Conservation (phyloP, 345 rosid genomes). For the Gossypium australe region DNA sequence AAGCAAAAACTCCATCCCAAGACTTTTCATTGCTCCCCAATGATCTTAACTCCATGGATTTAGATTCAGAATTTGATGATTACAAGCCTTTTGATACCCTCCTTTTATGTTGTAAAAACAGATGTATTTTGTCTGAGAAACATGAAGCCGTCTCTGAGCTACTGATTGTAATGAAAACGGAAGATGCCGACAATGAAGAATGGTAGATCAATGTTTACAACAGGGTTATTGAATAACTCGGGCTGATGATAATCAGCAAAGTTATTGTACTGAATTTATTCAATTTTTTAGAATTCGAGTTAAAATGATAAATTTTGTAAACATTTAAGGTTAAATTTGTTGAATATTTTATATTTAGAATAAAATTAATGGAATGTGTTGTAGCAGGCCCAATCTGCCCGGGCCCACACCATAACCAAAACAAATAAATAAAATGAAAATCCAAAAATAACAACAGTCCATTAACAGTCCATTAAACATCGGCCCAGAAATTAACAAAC, state of each 20-base stretch:
- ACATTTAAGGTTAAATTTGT: too few species aligned
- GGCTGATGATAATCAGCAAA: not conserved
- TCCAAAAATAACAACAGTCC: too few species aligned
- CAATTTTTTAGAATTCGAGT: too few species aligned
- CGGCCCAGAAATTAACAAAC: too few species aligned
- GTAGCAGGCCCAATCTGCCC: too few species aligned
- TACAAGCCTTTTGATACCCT: constrained; percentile 8
- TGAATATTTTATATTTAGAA: too few species aligned
- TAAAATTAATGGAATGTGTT: too few species aligned
- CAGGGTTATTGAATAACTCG: not conserved
- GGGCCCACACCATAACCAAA: too few species aligned
- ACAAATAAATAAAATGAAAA: too few species aligned
- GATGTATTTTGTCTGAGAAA: constrained; percentile 43
- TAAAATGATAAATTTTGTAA: too few species aligned
- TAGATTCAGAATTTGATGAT: not conserved
- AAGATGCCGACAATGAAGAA: not conserved
- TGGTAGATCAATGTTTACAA: not conserved
- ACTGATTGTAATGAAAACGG: not conserved
- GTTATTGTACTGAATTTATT: not conserved
- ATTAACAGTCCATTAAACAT: too few species aligned
- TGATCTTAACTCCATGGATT: not conserved
- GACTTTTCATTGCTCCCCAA: constrained; percentile 10
- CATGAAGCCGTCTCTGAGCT: constrained; percentile 19
- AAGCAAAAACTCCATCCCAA: not conserved
- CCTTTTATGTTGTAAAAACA: constrained; percentile 6